A percentile compares a stretch with the other conserved stretches of the same genome.
These are phyloP conservation scores for Torrubiella hemipterigena DNA, from an alignment of 2,329 filamentous ascomycete genomes.

Conservation along the genomic window DNA sequence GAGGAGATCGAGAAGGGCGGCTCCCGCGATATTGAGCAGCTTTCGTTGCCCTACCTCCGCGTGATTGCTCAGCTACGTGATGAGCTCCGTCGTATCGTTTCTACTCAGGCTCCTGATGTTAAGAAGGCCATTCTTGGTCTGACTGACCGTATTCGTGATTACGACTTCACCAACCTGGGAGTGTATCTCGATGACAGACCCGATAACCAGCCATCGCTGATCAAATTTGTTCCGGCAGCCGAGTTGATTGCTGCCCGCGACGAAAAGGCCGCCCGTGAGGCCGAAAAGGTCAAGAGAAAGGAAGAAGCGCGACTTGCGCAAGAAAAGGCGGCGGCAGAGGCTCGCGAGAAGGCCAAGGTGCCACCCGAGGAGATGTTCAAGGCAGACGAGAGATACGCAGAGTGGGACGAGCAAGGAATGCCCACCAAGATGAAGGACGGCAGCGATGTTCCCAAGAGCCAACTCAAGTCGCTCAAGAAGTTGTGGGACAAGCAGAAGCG, in stretches of 20 bases:
- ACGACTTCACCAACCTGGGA: slow-evolving; percentile 67
- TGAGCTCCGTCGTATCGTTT: slow-evolving; percentile 45
- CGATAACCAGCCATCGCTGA: slow-evolving; percentile 56
- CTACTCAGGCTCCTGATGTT: slow-evolving; percentile 31
- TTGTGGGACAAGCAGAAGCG: slow-evolving; percentile 89
- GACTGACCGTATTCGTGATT: slow-evolving; percentile 71
- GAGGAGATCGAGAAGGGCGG: slow-evolving; percentile 29
- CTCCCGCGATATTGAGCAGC: slow-evolving; percentile 36
- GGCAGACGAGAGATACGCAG: slow-evolving; percentile 48
- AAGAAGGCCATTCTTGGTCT: slow-evolving; percentile 64
- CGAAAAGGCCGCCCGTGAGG: slow-evolving; percentile 47
- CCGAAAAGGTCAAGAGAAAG: slow-evolving; percentile 44
- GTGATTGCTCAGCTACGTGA: slow-evolving; percentile 46
- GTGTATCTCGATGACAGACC: slow-evolving; percentile 79
- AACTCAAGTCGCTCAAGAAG: slow-evolving; percentile 73
- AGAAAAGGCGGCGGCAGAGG: slow-evolving; percentile 40
- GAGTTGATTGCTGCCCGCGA: slow-evolving; percentile 46
- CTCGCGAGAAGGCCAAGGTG: slow-evolving; percentile 45
- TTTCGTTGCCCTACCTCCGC: slow-evolving; percentile 43
- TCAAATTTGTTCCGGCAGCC: slow-evolving; percentile 50
- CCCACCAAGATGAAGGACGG: slow-evolving; percentile 69
- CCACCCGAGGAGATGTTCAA: slow-evolving; percentile 45
- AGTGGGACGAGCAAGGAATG: slow-evolving; percentile 73
- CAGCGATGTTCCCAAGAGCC: slow-evolving; percentile 68
- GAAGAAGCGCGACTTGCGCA: slow-evolving; percentile 40